Conservation (phyloP, 805 yeast species). For the Metschnikowia gelsemii region DNA sequence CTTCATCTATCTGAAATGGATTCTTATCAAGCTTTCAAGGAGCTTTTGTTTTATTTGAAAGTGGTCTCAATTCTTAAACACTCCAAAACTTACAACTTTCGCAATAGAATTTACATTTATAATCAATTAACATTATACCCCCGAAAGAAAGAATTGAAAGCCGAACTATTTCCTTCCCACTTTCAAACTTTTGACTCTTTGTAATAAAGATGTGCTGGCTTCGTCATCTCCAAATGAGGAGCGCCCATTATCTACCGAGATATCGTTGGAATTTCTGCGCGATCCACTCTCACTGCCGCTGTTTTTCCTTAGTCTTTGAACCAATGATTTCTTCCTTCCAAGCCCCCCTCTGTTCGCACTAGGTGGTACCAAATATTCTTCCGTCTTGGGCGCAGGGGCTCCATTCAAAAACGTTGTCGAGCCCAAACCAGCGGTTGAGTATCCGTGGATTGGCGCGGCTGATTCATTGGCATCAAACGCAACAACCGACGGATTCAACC, state of each 20-base stretch:
- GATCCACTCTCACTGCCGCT: conserved; percentile 32
- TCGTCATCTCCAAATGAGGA: conserved; percentile 19
- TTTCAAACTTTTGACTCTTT: conserved; percentile 86
- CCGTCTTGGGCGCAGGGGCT: conserved; percentile 76
- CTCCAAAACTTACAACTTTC: too few relatives aligned
- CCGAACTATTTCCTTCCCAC: conserved; percentile 51
- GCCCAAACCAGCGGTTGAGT: conserved; percentile 84
- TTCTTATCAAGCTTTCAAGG: too few relatives aligned
- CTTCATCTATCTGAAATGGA: too few relatives aligned
- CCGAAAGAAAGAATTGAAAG: background rate
- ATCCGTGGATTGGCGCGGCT: conserved; percentile 79
- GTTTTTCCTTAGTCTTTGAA: conserved; percentile 56
- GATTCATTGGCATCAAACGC: conserved; percentile 71
- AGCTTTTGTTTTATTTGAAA: too few relatives aligned
- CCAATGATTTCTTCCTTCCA: conserved; percentile 81
- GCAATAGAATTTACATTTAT: background rate
- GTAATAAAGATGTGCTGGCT: conserved; percentile 51
- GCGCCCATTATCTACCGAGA: conserved; percentile 17
- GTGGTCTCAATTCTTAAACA: too few relatives aligned
- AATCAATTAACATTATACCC: background rate
- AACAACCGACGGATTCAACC: conserved; percentile 51
- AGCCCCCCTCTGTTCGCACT: conserved; percentile 43
- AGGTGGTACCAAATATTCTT: conserved; percentile 24
- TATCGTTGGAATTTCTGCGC: conserved; percentile 34
- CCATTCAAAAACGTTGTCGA: conserved; percentile 92